Conservation (phyloP, 2,329 filamentous ascomycete genomes). For the Talaromyces sp. region DNA sequence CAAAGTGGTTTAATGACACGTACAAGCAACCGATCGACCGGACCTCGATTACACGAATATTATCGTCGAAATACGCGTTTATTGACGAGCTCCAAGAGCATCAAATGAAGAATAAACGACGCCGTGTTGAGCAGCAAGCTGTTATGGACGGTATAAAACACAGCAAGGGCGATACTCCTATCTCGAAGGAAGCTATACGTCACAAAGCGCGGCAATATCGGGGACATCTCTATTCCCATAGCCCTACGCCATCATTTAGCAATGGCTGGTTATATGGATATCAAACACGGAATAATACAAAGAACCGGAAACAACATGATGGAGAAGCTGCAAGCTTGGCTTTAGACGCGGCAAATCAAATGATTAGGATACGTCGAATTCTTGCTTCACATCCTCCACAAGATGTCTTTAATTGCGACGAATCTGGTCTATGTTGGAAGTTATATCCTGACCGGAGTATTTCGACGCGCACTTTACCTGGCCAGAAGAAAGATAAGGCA, state of each 20-base stretch:
- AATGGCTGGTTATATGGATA: slow-evolving; percentile 3
- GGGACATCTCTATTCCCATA: background rate
- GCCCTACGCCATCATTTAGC: background rate
- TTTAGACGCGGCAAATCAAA: background rate
- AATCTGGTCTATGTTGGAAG: slow-evolving; percentile 1
- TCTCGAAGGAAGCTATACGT: too few relatives aligned
- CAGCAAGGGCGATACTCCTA: too few relatives aligned
- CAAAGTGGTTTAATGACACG: background rate
- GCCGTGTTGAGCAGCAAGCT: background rate
- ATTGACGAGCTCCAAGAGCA: too few relatives aligned
- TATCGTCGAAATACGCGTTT: too few relatives aligned
- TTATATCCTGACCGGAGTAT: slow-evolving; percentile 15
- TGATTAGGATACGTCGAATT: background rate
- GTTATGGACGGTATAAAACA: background rate
- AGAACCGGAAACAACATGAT: background rate
- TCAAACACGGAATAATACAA: background rate
- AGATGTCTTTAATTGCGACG: slow-evolving; percentile 4
- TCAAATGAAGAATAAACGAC: background rate
- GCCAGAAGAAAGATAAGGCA: slow-evolving; percentile 18
- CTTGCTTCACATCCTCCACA: background rate
- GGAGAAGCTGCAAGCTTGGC: background rate
- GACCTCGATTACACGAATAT: too few relatives aligned
- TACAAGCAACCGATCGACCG: background rate
- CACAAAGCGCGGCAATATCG: background rate
- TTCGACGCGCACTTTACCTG: slow-evolving; percentile 10